phyloP scores from a whole-genome alignment of 108 stramenopile species.

The Pseudonitzschia multiseries region DNA sequence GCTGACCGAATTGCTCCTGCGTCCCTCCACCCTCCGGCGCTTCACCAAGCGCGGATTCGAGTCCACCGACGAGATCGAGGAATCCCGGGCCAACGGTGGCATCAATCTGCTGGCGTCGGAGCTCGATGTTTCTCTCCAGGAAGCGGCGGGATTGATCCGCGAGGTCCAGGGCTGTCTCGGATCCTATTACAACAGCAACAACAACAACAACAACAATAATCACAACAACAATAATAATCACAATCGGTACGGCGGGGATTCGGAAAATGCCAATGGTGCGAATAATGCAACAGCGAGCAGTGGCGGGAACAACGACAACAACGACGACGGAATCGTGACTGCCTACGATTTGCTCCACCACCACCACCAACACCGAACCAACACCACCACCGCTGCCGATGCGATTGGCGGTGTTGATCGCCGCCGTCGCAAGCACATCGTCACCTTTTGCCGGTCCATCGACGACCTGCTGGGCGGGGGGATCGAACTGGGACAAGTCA shows the following conservation, averaged over 20 bases:
- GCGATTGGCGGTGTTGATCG: neutral
- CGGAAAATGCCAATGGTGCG: no score
- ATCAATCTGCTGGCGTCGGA: constrained; percentile 50
- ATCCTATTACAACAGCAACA: neutral
- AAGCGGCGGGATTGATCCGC: constrained; percentile 34
- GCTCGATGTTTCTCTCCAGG: constrained; percentile 29
- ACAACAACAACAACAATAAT: neutral
- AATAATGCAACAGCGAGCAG: neutral
- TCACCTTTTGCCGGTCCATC: constrained; percentile 74
- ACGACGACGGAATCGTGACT: constrained; percentile 2
- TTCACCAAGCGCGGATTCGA: constrained; percentile 66
- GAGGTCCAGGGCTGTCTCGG: constrained; percentile 38
- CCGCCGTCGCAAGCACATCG: constrained; percentile 34
- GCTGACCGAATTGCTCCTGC: constrained; percentile 58
- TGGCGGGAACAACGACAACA: neutral
- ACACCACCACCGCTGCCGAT: neutral
- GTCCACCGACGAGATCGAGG: constrained; percentile 54
- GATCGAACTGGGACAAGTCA: constrained; percentile 73
- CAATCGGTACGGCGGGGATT: no score
- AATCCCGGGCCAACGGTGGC: constrained; percentile 36
- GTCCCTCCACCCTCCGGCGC: constrained; percentile 66
- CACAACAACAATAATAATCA: no score
- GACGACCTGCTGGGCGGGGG: constrained; percentile 90
- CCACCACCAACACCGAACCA: neutral
- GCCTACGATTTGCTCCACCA: constrained; percentile 5